A percentile compares a stretch with the other conserved stretches of the same genome.
These are phyloP conservation scores for Byssothecium circinans DNA, from an alignment of 2,329 filamentous ascomycete genomes.

Conservation along the genomic window DNA sequence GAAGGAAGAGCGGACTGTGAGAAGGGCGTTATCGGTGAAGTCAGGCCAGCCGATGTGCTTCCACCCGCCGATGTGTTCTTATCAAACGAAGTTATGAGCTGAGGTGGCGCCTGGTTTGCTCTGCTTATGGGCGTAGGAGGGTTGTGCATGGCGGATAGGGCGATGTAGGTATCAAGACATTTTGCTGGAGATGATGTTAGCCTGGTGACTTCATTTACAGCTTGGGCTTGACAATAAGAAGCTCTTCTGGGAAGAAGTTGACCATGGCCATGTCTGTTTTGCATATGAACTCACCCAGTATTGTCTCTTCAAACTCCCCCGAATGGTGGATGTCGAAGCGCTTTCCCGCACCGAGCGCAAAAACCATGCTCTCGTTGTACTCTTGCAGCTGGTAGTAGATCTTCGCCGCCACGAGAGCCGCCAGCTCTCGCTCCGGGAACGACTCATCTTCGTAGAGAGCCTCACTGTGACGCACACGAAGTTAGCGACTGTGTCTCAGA, in stretches of 20 bases:
- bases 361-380: conserved; percentile 99
- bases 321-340: conserved; percentile 90
- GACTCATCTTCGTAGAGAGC: conserved; percentile 94
- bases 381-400: conserved; percentile 98
- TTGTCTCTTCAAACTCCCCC: conserved; percentile 97
- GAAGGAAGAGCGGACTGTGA: conserved; percentile 91
- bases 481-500: conserved; percentile 24
- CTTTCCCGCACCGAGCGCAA: conserved; percentile 91
- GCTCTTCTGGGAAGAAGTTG: not conserved
- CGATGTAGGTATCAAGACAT: conserved; percentile 97
- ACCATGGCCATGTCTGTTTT: not conserved
- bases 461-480: conserved; percentile 64
- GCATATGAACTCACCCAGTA: conserved; percentile 66
- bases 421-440: conserved; percentile 91
- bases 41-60: conserved; percentile 66
- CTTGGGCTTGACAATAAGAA: not conserved
- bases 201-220: not conserved
- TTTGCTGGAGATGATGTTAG: conserved; percentile 60
- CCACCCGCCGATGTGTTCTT: conserved; percentile 65
- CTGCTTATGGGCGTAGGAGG: conserved; percentile 53
- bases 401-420: conserved; percentile 92
- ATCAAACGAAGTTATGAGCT: conserved; percentile 79
- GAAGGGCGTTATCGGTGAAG: conserved; percentile 91
- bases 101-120: conserved; percentile 58
- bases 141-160: conserved; percentile 67